Percentiles rank a stretch among this genome's conserved stretches.
Evolutionary conservation across 1,284 basidiomycete species (phyloP).

Genomic region (Tetrapyrgos nigripes): DNA sequence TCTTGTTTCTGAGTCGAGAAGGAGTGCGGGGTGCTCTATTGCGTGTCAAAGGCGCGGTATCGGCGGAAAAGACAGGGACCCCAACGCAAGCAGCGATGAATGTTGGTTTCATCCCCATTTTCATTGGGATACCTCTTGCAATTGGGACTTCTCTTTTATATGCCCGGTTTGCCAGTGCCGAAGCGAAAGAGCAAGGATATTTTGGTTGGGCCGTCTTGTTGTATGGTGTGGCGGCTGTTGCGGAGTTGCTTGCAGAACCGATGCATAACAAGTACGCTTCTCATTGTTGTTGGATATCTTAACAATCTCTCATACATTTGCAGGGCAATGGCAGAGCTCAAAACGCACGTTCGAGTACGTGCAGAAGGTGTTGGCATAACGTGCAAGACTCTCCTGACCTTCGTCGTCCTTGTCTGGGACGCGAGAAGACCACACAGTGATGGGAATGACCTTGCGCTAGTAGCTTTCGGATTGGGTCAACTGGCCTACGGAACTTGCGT

Average conservation of each 20-base stretch:
- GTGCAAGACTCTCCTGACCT: conserved; percentile 75
- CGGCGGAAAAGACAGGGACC: conserved; percentile 16
- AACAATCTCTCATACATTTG: conserved; percentile 13
- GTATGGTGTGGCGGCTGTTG: conserved; percentile 76
- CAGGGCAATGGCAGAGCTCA: conserved; percentile 72
- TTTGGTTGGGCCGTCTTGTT: conserved; percentile 70
- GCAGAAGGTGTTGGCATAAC: conserved; percentile 87
- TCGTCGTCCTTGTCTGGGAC: conserved; percentile 64
- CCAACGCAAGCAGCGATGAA: conserved; percentile 42
- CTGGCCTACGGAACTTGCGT: conserved; percentile 67
- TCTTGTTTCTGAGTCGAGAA: conserved; percentile 92
- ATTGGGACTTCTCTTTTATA: conserved; percentile 56
- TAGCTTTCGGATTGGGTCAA: conserved; percentile 88
- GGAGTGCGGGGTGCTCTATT: conserved; percentile 88
- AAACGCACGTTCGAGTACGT: conserved; percentile 72
- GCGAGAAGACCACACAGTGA: conserved; percentile 28
- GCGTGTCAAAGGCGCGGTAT: conserved; percentile 32
- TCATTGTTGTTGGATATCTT: background rate
- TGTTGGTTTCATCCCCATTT: conserved; percentile 62
- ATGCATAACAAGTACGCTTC: conserved; percentile 73
- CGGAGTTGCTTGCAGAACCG: conserved; percentile 85
- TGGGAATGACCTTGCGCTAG: conserved; percentile 57
- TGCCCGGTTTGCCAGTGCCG: conserved; percentile 49
- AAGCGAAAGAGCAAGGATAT: conserved; percentile 63
- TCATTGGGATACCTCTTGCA: conserved; percentile 62